Evolutionary conservation across 768 basidiomycete genomes (phyloP), one percentile per base, ranked within the genome.

Genomic region (Piloderma croceum): DNA sequence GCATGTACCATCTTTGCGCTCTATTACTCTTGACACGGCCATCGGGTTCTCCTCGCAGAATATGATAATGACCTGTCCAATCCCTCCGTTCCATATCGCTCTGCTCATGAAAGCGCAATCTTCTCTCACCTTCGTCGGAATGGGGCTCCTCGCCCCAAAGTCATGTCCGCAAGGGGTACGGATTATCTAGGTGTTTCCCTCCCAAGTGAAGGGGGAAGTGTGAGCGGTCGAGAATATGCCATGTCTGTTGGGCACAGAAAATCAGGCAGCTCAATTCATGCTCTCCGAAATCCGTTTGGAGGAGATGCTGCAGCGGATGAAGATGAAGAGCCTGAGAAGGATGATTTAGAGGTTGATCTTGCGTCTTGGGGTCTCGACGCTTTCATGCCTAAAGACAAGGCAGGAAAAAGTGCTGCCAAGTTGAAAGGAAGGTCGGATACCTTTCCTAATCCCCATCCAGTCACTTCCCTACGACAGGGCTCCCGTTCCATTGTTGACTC

Each of bases 31-130:
- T 32, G 21, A n/a, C 17, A 24, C 22, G 40, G 19, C 9, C 29
- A 27, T 38, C 46, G 51, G 15, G 45, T 24, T 31, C 24, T 12
- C 7, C 21, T 2, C 32, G 13, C 47, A 92, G 90, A 93, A 61
- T 93, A 93, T 57, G 90, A 93, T 71, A 92, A 92, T 48, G 88
- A 92, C 57, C 69, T 74, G 24, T 65, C 72, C n/a, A 69, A 89
- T 56, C 81, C 81, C 5, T 61, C 77, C 38, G 70, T 65, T 9
- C 77, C 78, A 6, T 63, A 68, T 47, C 74, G 72, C 41, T 81
- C 76, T 34, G 88, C 88, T 3, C 76, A 88, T 32, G 85, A 90
- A 44, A 90, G 87, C 45, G 89, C 87, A 37, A 83, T 91, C 44
- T 90, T 91, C 52, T 72, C 83, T n/a, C 82, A 85, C 57, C 67